A percentile compares a stretch with the other conserved stretches of the same genome.
Conservation (phyloP, 257 asterid species). For the Solanum pinnatisectum region DNA sequence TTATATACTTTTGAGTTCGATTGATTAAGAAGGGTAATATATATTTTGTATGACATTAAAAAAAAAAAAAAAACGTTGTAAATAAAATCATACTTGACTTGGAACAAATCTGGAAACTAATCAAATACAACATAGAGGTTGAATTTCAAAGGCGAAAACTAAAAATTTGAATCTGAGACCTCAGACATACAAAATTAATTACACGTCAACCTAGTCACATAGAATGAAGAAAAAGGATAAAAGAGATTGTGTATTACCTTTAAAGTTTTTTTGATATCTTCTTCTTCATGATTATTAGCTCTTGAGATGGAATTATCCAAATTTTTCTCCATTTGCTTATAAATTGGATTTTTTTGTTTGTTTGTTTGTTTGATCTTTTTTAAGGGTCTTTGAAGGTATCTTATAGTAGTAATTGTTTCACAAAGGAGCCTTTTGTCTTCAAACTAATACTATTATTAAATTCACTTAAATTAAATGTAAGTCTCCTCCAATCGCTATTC, state of each 20-base stretch:
- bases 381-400: neutral
- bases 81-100: neutral
- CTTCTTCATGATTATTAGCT: neutral
- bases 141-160: neutral
- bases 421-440: neutral
- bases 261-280: neutral
- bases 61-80: neutral
- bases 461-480: neutral
- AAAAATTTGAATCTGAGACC: neutral
- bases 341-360: neutral
- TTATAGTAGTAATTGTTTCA: neutral
- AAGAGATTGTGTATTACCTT: constrained; percentile 8
- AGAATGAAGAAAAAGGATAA: neutral
- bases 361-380: neutral
- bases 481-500: neutral
- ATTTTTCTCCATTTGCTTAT: constrained; percentile 2
- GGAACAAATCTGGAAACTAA: neutral
- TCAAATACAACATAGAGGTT: neutral
- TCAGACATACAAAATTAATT: neutral
- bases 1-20: neutral
- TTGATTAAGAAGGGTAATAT: neutral
- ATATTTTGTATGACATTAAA: neutral
- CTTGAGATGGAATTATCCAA: neutral
- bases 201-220: neutral
- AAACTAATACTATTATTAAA: neutral